Evolutionary conservation across 2,329 filamentous ascomycete species (phyloP).

Genomic region (Lasiodiplodia citricola): DNA sequence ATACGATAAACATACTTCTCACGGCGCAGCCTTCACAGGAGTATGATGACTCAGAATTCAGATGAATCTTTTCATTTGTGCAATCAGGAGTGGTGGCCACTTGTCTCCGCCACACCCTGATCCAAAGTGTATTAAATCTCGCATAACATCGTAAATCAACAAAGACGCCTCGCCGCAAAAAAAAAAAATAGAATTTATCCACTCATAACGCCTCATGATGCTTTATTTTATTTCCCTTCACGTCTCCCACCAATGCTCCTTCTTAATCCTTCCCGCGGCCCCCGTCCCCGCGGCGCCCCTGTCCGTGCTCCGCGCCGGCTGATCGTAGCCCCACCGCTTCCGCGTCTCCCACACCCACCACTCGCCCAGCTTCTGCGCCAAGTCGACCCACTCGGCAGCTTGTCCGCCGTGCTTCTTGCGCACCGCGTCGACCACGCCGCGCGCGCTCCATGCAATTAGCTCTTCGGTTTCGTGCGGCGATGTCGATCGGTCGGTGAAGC

Average conservation of each 20-base stretch:
- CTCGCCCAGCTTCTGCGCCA: conserved; percentile 44
- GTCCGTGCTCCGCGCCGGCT: conserved; percentile 33
- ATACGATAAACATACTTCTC: no score
- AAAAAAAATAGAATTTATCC: no score
- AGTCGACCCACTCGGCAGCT: conserved; percentile 42
- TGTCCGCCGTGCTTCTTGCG: conserved; percentile 37
- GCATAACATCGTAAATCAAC: no score
- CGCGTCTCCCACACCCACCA: conserved; percentile 48
- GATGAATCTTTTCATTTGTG: no score
- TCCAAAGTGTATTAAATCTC: no score
- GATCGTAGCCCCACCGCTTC: conserved; percentile 33
- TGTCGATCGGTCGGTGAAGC: conserved; percentile 42
- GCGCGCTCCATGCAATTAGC: conserved; percentile 30
- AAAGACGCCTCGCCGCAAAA: no score
- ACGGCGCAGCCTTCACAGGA: no score
- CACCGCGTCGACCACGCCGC: conserved; percentile 37
- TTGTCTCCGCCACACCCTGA: no score
- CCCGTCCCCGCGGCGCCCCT: conserved; percentile 30
- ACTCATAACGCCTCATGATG: no score
- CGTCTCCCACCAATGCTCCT: conserved; percentile 37
- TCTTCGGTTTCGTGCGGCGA: conserved; percentile 40
- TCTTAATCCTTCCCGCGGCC: conserved; percentile 31
- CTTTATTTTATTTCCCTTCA: not conserved
- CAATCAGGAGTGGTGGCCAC: no score
- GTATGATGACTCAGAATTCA: no score